These are phyloP conservation scores for Spathaspora hagerdaliae DNA, from an alignment of 805 yeast genomes.

Conservation along the genomic window DNA sequence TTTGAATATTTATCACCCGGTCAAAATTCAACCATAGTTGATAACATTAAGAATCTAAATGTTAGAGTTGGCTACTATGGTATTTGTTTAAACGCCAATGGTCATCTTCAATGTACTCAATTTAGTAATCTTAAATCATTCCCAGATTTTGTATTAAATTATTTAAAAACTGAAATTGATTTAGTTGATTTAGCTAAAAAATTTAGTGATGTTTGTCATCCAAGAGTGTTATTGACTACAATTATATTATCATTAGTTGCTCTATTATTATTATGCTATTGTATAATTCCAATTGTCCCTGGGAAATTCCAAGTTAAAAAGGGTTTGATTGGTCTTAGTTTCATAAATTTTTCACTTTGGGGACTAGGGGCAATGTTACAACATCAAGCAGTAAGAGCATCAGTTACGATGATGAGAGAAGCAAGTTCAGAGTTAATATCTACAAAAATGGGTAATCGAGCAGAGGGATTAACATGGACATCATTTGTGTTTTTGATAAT, in stretches of 20 bases:
- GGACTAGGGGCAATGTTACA: slow-evolving; percentile 65
- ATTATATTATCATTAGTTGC: slow-evolving; percentile 41
- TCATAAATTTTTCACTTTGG: slow-evolving; percentile 46
- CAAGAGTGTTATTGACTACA: slow-evolving; percentile 48
- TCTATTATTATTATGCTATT: slow-evolving; percentile 41
- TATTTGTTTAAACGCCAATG: slow-evolving; percentile 43
- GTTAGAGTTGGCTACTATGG: slow-evolving; percentile 56
- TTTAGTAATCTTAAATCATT: slow-evolving; percentile 22
- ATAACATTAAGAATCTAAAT: slow-evolving; percentile 31
- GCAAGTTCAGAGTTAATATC: slow-evolving; percentile 49
- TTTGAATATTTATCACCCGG: slow-evolving; percentile 1
- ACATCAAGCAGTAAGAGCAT: slow-evolving; percentile 51
- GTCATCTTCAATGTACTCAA: slow-evolving; percentile 32
- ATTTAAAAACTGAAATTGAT: slow-evolving; percentile 25
- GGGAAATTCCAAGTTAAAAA: slow-evolving; percentile 19
- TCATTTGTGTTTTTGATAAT: slow-evolving; percentile 47
- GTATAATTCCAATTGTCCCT: slow-evolving; percentile 49
- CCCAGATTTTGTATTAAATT: slow-evolving; percentile 1
- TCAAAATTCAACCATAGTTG: neutral
- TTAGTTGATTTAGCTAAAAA: slow-evolving; percentile 44
- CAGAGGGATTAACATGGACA: slow-evolving; percentile 59
- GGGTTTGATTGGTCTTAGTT: slow-evolving; percentile 18
- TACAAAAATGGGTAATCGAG: slow-evolving; percentile 46
- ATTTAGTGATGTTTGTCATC: slow-evolving; percentile 48
- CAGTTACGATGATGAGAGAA: slow-evolving; percentile 38